A percentile compares a stretch with the other conserved stretches of the same genome.
phyloP scores from a whole-genome alignment of 2,329 filamentous ascomycete genomes.

The Botryotinia globosa region DNA sequence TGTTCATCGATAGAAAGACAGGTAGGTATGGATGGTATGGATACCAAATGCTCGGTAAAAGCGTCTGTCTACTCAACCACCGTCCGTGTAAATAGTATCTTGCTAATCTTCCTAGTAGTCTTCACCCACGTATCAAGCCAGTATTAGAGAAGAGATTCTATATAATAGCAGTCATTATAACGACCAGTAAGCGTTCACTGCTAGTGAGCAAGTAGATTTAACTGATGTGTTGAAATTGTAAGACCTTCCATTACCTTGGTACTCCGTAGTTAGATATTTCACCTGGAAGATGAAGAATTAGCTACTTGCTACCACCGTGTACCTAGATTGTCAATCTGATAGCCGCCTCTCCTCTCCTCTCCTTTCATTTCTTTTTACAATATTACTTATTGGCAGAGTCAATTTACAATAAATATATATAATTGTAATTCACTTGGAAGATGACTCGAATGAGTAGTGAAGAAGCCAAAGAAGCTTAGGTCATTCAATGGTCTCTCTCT shows the following conservation, averaged over 20 bases:
- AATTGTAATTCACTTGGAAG: neutral
- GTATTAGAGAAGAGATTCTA: neutral
- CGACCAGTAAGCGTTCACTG: neutral
- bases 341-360: neutral
- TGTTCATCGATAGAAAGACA: neutral
- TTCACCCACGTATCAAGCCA: neutral
- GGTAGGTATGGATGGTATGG: neutral
- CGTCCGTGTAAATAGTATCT: neutral
- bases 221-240: neutral
- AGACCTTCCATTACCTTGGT: too few relatives aligned
- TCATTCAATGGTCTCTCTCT: conserved; percentile 6
- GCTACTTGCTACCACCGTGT: too few relatives aligned
- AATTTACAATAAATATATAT: neutral
- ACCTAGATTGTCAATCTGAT: neutral
- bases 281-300: neutral
- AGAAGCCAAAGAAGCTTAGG: conserved; percentile 4
- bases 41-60: neutral
- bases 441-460: neutral
- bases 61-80: neutral
- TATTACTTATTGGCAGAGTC: neutral
- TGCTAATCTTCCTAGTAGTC: too few relatives aligned
- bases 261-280: neutral
- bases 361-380: neutral
- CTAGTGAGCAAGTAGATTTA: neutral
- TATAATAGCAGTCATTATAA: neutral